phyloP scores from a whole-genome alignment of 495 filamentous ascomycete species.

The Penicillium samsonianum region DNA sequence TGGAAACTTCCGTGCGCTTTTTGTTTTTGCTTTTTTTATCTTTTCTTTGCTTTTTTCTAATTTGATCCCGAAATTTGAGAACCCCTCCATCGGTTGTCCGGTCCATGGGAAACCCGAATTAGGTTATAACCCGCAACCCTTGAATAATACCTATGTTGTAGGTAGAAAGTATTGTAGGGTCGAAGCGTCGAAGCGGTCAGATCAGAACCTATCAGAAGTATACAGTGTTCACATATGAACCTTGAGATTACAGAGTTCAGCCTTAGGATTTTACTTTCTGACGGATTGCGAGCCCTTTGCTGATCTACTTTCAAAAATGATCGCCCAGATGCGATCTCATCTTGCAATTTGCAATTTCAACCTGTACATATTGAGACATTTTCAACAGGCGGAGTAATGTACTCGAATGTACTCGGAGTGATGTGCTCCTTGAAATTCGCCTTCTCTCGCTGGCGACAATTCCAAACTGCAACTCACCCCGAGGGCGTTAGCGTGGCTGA shows the following conservation, averaged over 20 bases:
- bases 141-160: too few relatives aligned
- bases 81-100: not conserved
- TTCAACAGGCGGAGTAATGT: not conserved
- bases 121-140: not conserved
- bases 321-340: conserved; percentile 1
- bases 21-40: not conserved
- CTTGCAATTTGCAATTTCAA: not conserved
- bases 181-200: conserved; percentile 23
- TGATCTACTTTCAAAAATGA: not conserved
- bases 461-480: conserved; percentile 21
- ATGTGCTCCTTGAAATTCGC: not conserved
- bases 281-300: conserved; percentile 15
- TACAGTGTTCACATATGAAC: not conserved
- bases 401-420: conserved; percentile 6
- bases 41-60: not conserved
- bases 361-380: not conserved
- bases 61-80: conserved; percentile 1
- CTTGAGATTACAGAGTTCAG: conserved; percentile 22
- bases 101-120: not conserved
- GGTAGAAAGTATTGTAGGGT: not conserved
- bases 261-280: conserved; percentile 23
- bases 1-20: conserved; percentile 18
- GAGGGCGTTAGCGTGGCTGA: conserved; percentile 29
- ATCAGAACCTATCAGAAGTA: conserved; percentile 12
- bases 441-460: not conserved